Conservation (phyloP, 2,329 filamentous ascomycete species). For the Ceratocystis alfenasii region DNA sequence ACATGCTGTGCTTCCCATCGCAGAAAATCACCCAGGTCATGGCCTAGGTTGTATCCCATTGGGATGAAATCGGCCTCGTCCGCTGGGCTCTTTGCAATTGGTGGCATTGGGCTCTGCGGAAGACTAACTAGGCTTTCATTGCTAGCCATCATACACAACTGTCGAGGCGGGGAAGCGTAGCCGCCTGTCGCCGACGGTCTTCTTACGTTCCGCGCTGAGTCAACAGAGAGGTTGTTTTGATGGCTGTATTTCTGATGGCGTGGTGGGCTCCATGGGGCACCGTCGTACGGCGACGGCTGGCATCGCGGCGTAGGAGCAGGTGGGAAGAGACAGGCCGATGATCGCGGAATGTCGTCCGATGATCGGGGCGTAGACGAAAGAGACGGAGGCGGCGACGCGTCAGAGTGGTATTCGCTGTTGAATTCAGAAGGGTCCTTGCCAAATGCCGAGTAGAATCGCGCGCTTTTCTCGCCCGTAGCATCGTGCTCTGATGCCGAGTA, state of each 20-base stretch:
- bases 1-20: slow-evolving; percentile 45
- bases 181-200: background rate
- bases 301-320: background rate
- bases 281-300: slow-evolving; percentile 16
- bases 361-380: slow-evolving; percentile 14
- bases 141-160: background rate
- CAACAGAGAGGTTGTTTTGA: background rate
- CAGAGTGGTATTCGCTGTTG: slow-evolving; percentile 4
- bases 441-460: slow-evolving; percentile 5
- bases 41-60: slow-evolving; percentile 50
- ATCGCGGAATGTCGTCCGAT: slow-evolving; percentile 13
- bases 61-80: slow-evolving; percentile 34
- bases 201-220: background rate
- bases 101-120: slow-evolving; percentile 40
- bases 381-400: slow-evolving; percentile 1
- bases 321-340: slow-evolving; percentile 15
- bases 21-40: slow-evolving; percentile 48
- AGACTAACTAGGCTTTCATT: slow-evolving; percentile 34
- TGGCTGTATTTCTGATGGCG: background rate
- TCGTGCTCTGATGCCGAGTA: slow-evolving; percentile 1
- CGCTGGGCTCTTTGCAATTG: slow-evolving; percentile 34
- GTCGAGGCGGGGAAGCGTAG: background rate
- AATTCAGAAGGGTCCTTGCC: slow-evolving; percentile 6
- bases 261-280: background rate
- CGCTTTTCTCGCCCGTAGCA: background rate